A percentile compares a stretch with the other conserved stretches of the same genome.
phyloP scores from a whole-genome alignment of 1,284 basidiomycete species.

The Microbotryum saponariae region DNA sequence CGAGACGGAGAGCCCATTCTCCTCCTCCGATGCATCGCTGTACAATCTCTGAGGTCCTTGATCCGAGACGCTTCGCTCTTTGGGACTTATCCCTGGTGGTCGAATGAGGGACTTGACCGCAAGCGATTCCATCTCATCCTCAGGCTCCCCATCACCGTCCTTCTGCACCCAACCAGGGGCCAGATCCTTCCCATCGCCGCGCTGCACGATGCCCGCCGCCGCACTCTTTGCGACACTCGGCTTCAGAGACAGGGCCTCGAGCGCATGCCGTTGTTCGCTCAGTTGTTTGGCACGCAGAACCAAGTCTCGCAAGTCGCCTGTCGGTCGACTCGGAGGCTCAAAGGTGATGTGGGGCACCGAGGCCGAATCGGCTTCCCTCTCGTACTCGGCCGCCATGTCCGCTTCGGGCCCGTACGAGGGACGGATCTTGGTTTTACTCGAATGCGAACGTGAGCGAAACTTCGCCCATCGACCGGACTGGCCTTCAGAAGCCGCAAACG shows the following conservation, averaged over 20 bases:
- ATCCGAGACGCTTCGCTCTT: constrained; percentile 5
- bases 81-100: too few relatives aligned
- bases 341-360: too few relatives aligned
- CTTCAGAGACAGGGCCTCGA: background rate
- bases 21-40: too few relatives aligned
- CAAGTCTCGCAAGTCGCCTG: background rate
- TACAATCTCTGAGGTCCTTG: constrained; percentile 5
- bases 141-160: background rate
- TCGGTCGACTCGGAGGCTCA: too few relatives aligned
- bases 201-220: background rate
- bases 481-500: too few relatives aligned
- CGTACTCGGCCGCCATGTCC: too few relatives aligned
- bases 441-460: too few relatives aligned
- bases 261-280: background rate
- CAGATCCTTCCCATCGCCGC: background rate
- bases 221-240: background rate
- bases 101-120: background rate
- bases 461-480: too few relatives aligned
- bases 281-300: background rate
- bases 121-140: background rate
- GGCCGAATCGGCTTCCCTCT: too few relatives aligned
- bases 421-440: too few relatives aligned
- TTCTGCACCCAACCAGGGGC: background rate
- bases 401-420: too few relatives aligned
- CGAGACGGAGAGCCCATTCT: background rate